Conservation (phyloP, 441 rosid species). For the Gossypium schwendimanii region DNA sequence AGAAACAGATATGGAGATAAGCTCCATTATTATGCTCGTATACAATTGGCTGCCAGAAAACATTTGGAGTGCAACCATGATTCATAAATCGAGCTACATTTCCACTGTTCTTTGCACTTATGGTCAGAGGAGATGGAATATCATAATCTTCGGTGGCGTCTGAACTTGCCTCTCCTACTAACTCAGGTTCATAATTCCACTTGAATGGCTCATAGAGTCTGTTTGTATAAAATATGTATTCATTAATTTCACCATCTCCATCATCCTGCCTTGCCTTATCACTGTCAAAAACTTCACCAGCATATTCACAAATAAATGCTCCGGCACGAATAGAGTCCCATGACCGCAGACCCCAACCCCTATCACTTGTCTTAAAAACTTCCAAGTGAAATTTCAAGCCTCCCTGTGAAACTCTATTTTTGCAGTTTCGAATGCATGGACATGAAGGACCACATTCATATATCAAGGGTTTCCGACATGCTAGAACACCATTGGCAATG, state of each 20-base stretch:
- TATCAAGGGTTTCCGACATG: slow-evolving; percentile 33
- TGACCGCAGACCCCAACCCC: slow-evolving; percentile 58
- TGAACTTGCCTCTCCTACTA: not conserved
- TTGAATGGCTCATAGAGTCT: slow-evolving; percentile 27
- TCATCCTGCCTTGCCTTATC: slow-evolving; percentile 17
- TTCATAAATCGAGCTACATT: slow-evolving; percentile 59
- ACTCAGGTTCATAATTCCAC: slow-evolving; percentile 34
- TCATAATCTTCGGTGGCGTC: slow-evolving; percentile 22
- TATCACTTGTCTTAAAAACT: slow-evolving; percentile 47
- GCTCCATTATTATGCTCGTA: slow-evolving; percentile 26
- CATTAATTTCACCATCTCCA: slow-evolving; percentile 35
- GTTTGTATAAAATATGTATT: slow-evolving; percentile 33
- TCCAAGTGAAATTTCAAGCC: slow-evolving; percentile 41
- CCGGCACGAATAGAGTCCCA: slow-evolving; percentile 56
- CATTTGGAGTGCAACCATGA: slow-evolving; percentile 49
- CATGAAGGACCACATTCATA: slow-evolving; percentile 52
- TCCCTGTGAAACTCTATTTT: slow-evolving; percentile 40
- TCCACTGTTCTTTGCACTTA: slow-evolving; percentile 36
- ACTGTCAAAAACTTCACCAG: slow-evolving; percentile 39
- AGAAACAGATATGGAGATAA: slow-evolving; percentile 39
- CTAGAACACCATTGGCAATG: slow-evolving; percentile 30
- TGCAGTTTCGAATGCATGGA: slow-evolving; percentile 39
- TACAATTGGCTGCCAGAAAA: slow-evolving; percentile 47
- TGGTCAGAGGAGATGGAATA: slow-evolving; percentile 36
- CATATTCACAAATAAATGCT: slow-evolving; percentile 49